phyloP scores from a whole-genome alignment of 768 basidiomycete genomes.

The Cystobasidium ongulense region DNA sequence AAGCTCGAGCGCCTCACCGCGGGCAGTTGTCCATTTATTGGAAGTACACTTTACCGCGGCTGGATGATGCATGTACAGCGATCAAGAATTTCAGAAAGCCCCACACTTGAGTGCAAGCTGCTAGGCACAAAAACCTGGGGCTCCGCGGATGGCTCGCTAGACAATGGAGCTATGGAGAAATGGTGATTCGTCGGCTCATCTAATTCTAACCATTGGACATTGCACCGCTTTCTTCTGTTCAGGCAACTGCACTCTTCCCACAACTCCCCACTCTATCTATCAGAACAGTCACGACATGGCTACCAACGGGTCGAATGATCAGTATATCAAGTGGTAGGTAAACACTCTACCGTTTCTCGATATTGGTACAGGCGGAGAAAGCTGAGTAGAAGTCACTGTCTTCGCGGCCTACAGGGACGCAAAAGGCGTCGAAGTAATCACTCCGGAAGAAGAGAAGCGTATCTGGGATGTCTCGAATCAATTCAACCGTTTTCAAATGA shows the following conservation, averaged over 20 bases:
- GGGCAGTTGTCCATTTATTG: background rate
- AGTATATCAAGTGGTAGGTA: background rate
- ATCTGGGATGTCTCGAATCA: slow-evolving; percentile 26
- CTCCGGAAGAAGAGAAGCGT: slow-evolving; percentile 10
- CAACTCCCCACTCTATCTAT: too few species aligned
- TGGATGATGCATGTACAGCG: background rate
- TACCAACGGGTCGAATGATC: background rate
- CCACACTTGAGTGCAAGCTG: background rate
- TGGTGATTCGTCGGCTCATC: background rate
- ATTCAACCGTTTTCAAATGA: slow-evolving; percentile 28
- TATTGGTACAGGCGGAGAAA: too few species aligned
- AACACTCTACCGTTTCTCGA: background rate
- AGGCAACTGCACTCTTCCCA: too few species aligned
- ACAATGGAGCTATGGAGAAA: background rate
- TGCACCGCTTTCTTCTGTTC: too few species aligned
- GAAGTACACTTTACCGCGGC: background rate
- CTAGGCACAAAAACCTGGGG: background rate
- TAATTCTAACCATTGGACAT: too few species aligned
- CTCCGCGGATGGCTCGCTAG: background rate
- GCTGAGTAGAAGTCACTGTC: too few species aligned
- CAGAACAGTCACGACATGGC: background rate
- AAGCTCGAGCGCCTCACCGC: too few species aligned
- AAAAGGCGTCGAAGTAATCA: slow-evolving; percentile 18
- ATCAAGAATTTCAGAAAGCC: background rate
- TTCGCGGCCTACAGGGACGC: slow-evolving; percentile 22